Percentiles rank a stretch among this genome's conserved stretches.
These are phyloP conservation scores for Diaporthe aspalathi DNA, from an alignment of 2,329 filamentous ascomycete species.

Conservation along the genomic window DNA sequence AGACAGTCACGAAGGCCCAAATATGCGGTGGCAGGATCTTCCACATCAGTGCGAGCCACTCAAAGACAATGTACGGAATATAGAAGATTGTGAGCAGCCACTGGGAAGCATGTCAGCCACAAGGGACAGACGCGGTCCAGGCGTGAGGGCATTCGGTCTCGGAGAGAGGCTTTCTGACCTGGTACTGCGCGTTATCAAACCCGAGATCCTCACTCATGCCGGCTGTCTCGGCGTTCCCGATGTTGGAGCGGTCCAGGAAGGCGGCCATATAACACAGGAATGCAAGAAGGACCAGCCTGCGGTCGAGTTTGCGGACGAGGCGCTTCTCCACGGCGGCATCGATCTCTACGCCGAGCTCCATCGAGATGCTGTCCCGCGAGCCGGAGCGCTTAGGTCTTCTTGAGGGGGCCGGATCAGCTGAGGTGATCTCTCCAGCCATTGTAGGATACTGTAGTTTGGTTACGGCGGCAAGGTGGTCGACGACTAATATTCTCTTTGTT, in stretches of 20 bases:
- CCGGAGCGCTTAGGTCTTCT: neutral
- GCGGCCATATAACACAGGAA: constrained; percentile 50
- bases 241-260: constrained; percentile 54
- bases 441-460: neutral
- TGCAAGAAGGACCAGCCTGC: constrained; percentile 47
- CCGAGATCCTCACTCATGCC: constrained; percentile 52
- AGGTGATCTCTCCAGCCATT: constrained; percentile 27
- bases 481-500: neutral
- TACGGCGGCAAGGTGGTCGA: neutral
- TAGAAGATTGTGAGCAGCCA: constrained; percentile 60
- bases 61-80: constrained; percentile 57
- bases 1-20: constrained; percentile 45
- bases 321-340: constrained; percentile 48
- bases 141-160: neutral
- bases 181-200: constrained; percentile 52
- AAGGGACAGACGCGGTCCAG: neutral
- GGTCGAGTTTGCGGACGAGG: constrained; percentile 51
- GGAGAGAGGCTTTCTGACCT: constrained; percentile 43
- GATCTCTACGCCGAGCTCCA: constrained; percentile 39
- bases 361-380: neutral
- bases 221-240: constrained; percentile 53
- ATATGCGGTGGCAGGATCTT: constrained; percentile 53
- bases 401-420: neutral
- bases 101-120: constrained; percentile 37
- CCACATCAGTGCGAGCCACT: constrained; percentile 57